Conservation (phyloP, 306 rosid genomes). For the Gastrolobium villosum region DNA sequence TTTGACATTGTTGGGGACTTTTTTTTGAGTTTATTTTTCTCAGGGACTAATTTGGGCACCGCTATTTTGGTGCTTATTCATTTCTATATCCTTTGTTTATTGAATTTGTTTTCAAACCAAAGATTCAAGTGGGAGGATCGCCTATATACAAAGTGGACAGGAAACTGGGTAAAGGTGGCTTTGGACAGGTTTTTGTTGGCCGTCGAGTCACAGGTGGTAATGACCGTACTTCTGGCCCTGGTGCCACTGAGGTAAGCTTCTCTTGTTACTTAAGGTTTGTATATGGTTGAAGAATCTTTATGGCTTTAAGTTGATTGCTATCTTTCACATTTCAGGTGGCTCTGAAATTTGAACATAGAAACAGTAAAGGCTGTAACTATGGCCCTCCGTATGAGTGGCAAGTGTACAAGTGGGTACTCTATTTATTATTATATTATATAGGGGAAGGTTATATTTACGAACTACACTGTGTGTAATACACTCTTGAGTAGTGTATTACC, state of each 20-base stretch:
- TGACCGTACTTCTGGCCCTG: slow-evolving; percentile 76
- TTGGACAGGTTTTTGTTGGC: slow-evolving; percentile 97
- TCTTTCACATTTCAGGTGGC: slow-evolving; percentile 78
- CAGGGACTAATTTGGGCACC: too few relatives aligned
- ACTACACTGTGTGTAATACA: too few relatives aligned
- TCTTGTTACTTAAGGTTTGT: slow-evolving; percentile 1
- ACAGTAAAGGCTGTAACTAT: slow-evolving; percentile 93
- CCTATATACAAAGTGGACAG: slow-evolving; percentile 84
- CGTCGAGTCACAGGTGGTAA: slow-evolving; percentile 80
- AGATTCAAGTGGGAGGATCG: slow-evolving; percentile 97
- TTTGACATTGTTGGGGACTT: too few relatives aligned
- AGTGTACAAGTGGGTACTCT: slow-evolving; percentile 84
- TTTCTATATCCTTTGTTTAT: neutral
- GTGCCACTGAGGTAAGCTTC: slow-evolving; percentile 71
- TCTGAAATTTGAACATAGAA: slow-evolving; percentile 93
- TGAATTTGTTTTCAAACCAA: neutral
- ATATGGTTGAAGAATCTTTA: neutral
- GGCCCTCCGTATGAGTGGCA: slow-evolving; percentile 99
- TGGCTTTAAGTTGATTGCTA: slow-evolving; percentile 32
- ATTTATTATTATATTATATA: neutral
- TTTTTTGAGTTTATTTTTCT: too few relatives aligned
- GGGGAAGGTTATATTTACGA: too few relatives aligned
- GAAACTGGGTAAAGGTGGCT: slow-evolving; percentile 92
- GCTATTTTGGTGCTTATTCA: too few relatives aligned
- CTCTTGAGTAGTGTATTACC: too few relatives aligned